Evolutionary conservation across 441 rosid species (phyloP), one percentile per base, ranked within the genome.

Genomic region (Erodium trifolium): DNA sequence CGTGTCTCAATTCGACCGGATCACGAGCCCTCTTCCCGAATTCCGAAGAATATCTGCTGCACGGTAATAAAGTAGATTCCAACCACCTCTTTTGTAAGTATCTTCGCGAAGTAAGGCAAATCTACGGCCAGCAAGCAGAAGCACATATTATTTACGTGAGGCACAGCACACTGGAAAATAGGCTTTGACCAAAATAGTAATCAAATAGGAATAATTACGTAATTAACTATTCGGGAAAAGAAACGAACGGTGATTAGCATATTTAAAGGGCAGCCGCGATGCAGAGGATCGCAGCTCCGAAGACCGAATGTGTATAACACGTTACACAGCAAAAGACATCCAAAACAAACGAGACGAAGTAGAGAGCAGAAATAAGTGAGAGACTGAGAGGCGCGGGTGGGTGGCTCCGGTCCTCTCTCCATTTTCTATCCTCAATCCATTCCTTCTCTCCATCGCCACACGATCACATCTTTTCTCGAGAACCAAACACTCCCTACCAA

Each of bases 351-450:
- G n/a, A 19, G 34, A 19, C 64, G 64, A 19, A 55, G 62, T 55
- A 55, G 62, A 55, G 64, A 59, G 31, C 64, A 59, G 64, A 59
- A 59, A 59, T 19, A 18, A 57, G 63, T 59, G 63, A 59, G 63
- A 57, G 63, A 59, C 31, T 59, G 63, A 59, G 63, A 60, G 64
- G 34, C 64, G 64, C n/a, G 14, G 64, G 64, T 60, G 64, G 64
- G 64, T 60, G 64, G 64, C 64, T 60, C 64, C 64, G 64, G 31
- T 60, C n/a, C 64, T 60, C 64, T 60, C 64, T 60, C 64, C 31
- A 18, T 23, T 23, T 17, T 57, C 31, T 60, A 60, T 60, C 64
- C 64, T 60, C 64, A 60, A 60, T 60, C 64, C 64, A 60, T 23
- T 19, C 9, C 23, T 17, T 62, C 34, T 62, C n/a, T 18, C 37